Evolutionary conservation across 2,329 filamentous ascomycete species (phyloP), one percentile per base, ranked within the genome.

Genomic region (Botrytis pseudocinerea): DNA sequence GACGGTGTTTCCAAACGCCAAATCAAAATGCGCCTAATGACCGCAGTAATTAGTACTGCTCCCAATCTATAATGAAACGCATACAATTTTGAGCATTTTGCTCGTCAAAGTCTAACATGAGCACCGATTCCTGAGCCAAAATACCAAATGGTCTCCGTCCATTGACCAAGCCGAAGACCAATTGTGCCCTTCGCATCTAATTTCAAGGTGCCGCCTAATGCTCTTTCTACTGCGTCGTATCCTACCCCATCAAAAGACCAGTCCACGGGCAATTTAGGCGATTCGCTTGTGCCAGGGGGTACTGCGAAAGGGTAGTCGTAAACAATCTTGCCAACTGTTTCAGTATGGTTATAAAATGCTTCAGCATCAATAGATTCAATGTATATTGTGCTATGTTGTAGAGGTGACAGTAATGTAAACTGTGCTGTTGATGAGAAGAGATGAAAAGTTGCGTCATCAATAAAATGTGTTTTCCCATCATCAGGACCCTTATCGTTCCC

Each of bases 401-500:
- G 85, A 0, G 96, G 96, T 0, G 95, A 98, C 57, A 91, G 87
- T 35, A 98, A 86, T 0, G 89, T 90, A 82, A 99, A 98, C 0
- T 91, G 90, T 5, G 95, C 95, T 0, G 94, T 94, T 0, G 94
- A 97, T 25, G 93, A 92, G 75, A 96, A 87, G 70, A 98, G 83
- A 83, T 98, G 94, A 82, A 99, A 91, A 10, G 91, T 95, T 18
- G 95, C 93, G 78, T 93, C 91, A 80, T 92, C 89, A 78, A 99
- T 94, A 81, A 98, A 98, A 76, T 90, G 89, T 0, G 87, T 83
- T 42, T 83, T 83, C 38, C 84, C 82, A 57, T 85, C 82, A 18
- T 83, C 82, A 22, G 65, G 54, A 42, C 84, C 82, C 38, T 83
- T 82, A 14, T 81, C 79, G 20, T 80, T 80, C 35, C 82, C 82